Percentiles rank a stretch among this genome's conserved stretches.
Conservation (phyloP, 208 protist species). For the Acanthamoeba polyphaga region DNA sequence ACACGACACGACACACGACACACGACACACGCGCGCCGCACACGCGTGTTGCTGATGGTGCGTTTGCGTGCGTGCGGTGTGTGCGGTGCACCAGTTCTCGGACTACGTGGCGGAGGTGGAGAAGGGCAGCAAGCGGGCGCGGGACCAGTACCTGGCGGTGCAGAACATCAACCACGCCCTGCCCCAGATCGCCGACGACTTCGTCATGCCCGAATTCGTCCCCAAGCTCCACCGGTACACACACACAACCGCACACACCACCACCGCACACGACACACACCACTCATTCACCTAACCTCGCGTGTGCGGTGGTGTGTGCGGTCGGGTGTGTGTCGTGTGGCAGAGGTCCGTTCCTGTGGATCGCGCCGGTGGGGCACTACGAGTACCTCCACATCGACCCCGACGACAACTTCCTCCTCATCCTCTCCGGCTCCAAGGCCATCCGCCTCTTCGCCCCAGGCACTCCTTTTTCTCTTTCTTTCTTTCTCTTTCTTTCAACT, state of each 20-base stretch:
- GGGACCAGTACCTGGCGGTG: conserved; percentile 63
- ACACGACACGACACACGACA: no score
- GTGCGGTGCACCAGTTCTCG: not conserved
- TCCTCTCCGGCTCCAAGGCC: no score
- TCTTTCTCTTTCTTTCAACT: no score
- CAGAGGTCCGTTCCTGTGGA: no score
- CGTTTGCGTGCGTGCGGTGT: no score
- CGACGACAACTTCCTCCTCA: not conserved
- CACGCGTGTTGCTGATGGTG: not conserved
- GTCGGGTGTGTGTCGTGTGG: no score
- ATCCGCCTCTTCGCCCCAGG: no score
- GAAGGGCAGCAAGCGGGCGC: not conserved
- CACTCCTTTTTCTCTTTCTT: no score
- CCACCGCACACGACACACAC: not conserved
- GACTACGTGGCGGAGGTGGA: conserved; percentile 33
- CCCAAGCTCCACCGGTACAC: conserved; percentile 54
- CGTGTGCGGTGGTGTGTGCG: not conserved
- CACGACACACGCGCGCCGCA: not conserved
- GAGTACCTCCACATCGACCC: no score
- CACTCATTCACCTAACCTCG: not conserved
- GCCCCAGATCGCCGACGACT: conserved; percentile 13
- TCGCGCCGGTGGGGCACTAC: no score
- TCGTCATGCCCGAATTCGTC: conserved; percentile 31
- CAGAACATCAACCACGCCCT: conserved; percentile 61
- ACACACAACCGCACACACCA: not conserved